A percentile compares a stretch with the other conserved stretches of the same genome.
phyloP scores from a whole-genome alignment of 257 asterid species.

The Lycium ferocissimum region DNA sequence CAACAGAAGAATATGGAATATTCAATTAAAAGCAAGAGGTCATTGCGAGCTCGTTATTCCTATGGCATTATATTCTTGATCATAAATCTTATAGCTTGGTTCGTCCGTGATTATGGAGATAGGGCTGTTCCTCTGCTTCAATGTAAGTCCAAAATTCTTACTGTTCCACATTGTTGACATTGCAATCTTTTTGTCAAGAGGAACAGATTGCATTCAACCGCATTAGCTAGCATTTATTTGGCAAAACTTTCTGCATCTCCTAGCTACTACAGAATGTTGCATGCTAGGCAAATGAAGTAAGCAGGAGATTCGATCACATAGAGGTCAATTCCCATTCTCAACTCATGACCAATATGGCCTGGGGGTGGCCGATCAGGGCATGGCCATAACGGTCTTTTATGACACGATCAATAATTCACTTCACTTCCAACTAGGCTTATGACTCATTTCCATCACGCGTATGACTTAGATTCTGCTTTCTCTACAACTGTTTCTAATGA shows the following conservation, averaged over 20 bases:
- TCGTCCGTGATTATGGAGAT: slow-evolving; percentile 83
- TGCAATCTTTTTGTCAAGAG: background rate
- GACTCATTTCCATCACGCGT: background rate
- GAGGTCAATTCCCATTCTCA: background rate
- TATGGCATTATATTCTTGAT: slow-evolving; percentile 73
- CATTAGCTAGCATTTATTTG: background rate
- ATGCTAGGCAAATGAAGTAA: background rate
- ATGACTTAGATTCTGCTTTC: background rate
- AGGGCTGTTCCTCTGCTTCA: slow-evolving; percentile 62
- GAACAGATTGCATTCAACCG: background rate
- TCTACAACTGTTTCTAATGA: background rate
- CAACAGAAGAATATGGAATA: slow-evolving; percentile 46
- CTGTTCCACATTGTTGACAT: background rate
- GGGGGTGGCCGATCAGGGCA: background rate
- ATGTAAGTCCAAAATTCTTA: slow-evolving; percentile 56
- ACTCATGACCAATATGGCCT: background rate
- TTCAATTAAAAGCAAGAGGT: slow-evolving; percentile 55
- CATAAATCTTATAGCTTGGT: slow-evolving; percentile 82
- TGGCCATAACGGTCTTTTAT: background rate
- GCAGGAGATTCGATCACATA: background rate
- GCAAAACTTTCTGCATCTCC: background rate
- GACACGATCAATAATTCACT: background rate
- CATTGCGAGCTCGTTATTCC: slow-evolving; percentile 73
- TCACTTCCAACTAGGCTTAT: background rate
- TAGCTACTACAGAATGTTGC: background rate